A percentile compares a stretch with the other conserved stretches of the same genome.
Evolutionary conservation across 805 yeast species (phyloP).

Genomic region (Suhomyces prunicola): DNA sequence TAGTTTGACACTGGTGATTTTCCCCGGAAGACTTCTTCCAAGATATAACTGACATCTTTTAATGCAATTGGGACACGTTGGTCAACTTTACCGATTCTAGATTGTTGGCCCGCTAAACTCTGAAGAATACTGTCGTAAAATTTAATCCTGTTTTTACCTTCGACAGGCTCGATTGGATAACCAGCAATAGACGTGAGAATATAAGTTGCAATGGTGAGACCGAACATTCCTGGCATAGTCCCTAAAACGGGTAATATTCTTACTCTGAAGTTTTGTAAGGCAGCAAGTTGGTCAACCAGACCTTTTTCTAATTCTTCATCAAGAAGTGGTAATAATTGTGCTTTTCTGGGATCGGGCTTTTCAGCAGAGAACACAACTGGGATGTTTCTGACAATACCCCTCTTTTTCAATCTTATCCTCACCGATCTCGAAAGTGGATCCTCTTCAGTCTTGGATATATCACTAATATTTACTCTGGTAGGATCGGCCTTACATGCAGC

Average conservation of each 20-base stretch:
- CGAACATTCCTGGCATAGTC: constrained; percentile 96
- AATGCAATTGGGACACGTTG: constrained; percentile 74
- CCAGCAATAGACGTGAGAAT: constrained; percentile 77
- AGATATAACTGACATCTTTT: constrained; percentile 72
- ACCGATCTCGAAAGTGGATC: constrained; percentile 90
- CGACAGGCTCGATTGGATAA: constrained; percentile 86
- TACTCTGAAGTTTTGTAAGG: constrained; percentile 85
- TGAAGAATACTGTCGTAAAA: constrained; percentile 81
- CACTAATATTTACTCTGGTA: constrained; percentile 84
- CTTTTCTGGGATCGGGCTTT: constrained; percentile 95
- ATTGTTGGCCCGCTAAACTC: constrained; percentile 81
- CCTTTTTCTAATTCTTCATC: constrained; percentile 81
- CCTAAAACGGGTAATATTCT: constrained; percentile 94
- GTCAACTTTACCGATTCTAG: constrained; percentile 68
- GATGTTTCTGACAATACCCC: constrained; percentile 72
- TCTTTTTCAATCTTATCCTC: constrained; percentile 75
- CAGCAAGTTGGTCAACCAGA: constrained; percentile 80
- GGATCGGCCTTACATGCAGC: constrained; percentile 98
- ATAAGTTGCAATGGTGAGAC: constrained; percentile 83
- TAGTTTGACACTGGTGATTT: constrained; percentile 84
- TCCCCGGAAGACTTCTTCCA: constrained; percentile 92
- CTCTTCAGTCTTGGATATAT: constrained; percentile 85
- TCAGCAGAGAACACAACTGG: constrained; percentile 92
- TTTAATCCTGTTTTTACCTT: constrained; percentile 84
- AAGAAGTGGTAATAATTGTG: constrained; percentile 78